Evolutionary conservation across 805 yeast species (phyloP).

Genomic region (Saturnispora serradocipensis): DNA sequence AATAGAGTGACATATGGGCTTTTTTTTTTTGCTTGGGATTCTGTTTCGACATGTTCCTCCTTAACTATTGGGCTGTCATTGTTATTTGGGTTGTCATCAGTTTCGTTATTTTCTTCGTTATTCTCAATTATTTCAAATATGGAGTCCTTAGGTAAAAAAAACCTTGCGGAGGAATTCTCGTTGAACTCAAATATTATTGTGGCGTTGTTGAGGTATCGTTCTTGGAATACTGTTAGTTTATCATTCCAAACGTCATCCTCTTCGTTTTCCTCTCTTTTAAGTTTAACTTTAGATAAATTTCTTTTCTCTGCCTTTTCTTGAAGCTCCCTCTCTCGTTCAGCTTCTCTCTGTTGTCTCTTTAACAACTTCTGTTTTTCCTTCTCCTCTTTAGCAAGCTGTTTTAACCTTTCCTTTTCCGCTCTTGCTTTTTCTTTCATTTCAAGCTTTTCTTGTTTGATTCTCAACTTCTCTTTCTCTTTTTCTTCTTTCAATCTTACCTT

Average conservation of each 20-base stretch:
- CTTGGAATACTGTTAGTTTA: conserved; percentile 69
- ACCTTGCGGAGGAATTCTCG: conserved; percentile 72
- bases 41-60: conserved; percentile 7
- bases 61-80: conserved; percentile 13
- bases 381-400: conserved; percentile 17
- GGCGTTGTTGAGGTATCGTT: conserved; percentile 56
- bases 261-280: conserved; percentile 11
- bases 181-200: conserved; percentile 76
- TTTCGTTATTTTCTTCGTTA: conserved; percentile 18
- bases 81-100: conserved; percentile 13
- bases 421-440: conserved; percentile 17
- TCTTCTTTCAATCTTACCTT: conserved; percentile 16
- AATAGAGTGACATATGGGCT: conserved; percentile 32
- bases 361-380: conserved; percentile 19
- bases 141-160: conserved; percentile 64
- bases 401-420: conserved; percentile 17
- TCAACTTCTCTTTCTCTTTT: conserved; percentile 15
- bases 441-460: conserved; percentile 15
- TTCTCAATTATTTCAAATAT: conserved; percentile 49
- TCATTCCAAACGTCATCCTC: conserved; percentile 35
- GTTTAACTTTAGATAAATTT: conserved; percentile 9
- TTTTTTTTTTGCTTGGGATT: conserved; percentile 2
- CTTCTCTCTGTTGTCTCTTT: conserved; percentile 16
- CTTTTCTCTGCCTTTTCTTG: conserved; percentile 16
- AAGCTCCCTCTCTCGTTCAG: conserved; percentile 18